These are phyloP conservation scores for Globisporangium lucens DNA, from an alignment of 352 stramenopile species.

Conservation along the genomic window DNA sequence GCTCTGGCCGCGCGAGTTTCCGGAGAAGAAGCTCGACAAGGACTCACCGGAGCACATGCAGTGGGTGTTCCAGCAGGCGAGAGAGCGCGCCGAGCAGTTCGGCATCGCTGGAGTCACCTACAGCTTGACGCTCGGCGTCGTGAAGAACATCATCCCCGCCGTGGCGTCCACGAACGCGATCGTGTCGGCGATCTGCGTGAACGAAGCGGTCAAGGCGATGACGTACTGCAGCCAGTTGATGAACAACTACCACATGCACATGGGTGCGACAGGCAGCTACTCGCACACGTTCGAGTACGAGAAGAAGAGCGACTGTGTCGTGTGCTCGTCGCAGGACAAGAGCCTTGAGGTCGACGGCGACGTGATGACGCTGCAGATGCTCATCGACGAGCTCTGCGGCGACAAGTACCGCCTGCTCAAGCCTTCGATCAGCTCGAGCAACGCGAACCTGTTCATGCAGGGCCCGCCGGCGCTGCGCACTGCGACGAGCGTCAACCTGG, in stretches of 20 bases:
- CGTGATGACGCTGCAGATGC: constrained; percentile 46
- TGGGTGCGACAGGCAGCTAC: constrained; percentile 94
- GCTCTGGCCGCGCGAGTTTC: constrained; percentile 93
- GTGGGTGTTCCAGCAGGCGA: constrained; percentile 94
- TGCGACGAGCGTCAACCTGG: constrained; percentile 90
- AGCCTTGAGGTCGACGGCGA: constrained; percentile 48
- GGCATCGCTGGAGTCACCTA: constrained; percentile 96
- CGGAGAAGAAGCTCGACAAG: constrained; percentile 95
- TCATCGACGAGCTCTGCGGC: constrained; percentile 66
- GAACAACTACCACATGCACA: constrained; percentile 99
- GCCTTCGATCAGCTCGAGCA: constrained; percentile 65
- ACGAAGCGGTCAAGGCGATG: constrained; percentile 96
- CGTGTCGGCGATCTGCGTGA: constrained; percentile 94
- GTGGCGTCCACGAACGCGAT: constrained; percentile 97
- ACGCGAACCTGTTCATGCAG: constrained; percentile 79
- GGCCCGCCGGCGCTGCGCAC: constrained; percentile 76
- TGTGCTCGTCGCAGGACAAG: constrained; percentile 81
- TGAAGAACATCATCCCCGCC: constrained; percentile 98
- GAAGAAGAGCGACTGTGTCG: constrained; percentile 85
- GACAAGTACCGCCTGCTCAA: constrained; percentile 63
- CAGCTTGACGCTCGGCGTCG: constrained; percentile 95
- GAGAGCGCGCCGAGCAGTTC: constrained; percentile 90
- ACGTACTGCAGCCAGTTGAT: constrained; percentile 95
- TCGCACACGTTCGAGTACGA: constrained; percentile 97
- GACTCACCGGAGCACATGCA: constrained; percentile 97